A percentile compares a stretch with the other conserved stretches of the same genome.
Evolutionary conservation across 306 rosid species (phyloP).

Genomic region (Vigna mungo): DNA sequence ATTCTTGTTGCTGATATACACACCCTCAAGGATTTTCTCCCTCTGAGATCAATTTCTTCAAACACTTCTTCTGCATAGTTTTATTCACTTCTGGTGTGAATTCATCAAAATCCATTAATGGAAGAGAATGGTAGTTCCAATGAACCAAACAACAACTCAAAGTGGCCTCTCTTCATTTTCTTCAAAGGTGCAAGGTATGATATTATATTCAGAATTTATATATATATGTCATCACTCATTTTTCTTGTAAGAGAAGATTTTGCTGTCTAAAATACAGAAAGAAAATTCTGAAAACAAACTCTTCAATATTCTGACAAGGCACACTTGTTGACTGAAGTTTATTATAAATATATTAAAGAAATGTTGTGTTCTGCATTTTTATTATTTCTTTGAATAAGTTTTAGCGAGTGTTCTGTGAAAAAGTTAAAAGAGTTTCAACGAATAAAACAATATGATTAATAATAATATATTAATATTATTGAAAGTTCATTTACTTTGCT

Average conservation of each 20-base stretch:
- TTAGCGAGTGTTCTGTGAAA: too few relatives aligned
- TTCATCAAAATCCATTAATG: conserved; percentile 38
- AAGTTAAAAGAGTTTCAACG: too few relatives aligned
- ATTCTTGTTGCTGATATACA: not conserved
- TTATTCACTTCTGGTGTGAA: not conserved
- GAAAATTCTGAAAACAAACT: too few relatives aligned
- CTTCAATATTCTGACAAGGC: too few relatives aligned
- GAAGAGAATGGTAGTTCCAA: conserved; percentile 43
- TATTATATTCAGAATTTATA: too few relatives aligned
- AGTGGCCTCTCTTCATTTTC: conserved; percentile 72
- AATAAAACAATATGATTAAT: too few relatives aligned
- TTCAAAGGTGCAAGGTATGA: conserved; percentile 75
- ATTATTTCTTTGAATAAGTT: too few relatives aligned
- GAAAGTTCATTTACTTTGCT: too few relatives aligned
- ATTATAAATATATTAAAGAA: too few relatives aligned
- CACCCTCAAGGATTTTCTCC: not conserved
- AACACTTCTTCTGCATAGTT: not conserved
- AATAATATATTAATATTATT: too few relatives aligned
- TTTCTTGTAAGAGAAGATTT: not conserved
- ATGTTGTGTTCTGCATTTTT: too few relatives aligned
- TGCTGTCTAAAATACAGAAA: not conserved
- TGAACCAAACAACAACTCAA: conserved; percentile 50
- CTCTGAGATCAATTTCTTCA: not conserved
- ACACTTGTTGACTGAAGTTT: too few relatives aligned
- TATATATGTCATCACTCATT: not conserved